Base-by-base conservation (phyloP, 352 stramenopile species). In the Globisporangium barbulae region DNA sequence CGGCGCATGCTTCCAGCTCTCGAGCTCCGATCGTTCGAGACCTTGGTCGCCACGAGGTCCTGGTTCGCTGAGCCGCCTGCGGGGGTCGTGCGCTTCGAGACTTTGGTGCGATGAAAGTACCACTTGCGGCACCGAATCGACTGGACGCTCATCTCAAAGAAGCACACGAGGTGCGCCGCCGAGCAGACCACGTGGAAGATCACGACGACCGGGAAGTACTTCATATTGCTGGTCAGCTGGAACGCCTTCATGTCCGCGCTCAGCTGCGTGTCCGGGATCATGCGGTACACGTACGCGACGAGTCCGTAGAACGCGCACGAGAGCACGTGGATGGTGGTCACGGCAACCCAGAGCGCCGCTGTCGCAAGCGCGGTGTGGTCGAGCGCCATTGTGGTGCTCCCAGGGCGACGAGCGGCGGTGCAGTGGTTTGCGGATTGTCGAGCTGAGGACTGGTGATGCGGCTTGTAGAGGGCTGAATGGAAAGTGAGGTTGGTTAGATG, bases 171-270 rank as follows among this genome's bases (percentile, higher is more conserved):
- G 50, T 77, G 71, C 1, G 64, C 8, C 0, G 53, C 21, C 1
- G 59, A 53, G n/a, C 37, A 67, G 17, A 64, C n/a, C 13, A 44
- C 48, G 44, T 75, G 61, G 22, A 65, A 67, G 3, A 28, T 42
- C 0, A 48, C 61, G 12, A 68, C 63, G n/a, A 59, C 17, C 2
- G 64, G 54, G 15, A 66, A 74, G 61, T 69, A 58, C 5, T n/a
- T 63, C 47, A 61, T 61, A 37, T 65, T 33, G 53, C 72, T 69
- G 12, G 54, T 64, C 6, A 77, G 50, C 21, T 64, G 8, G 22
- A 44, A 53, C 22, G 49, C 48, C 10, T 15, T n/a, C 33, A 65
- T 25, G 22, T 58, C 19, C 1, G 39, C 42, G 19, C 39, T 52
- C 35, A 65, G 8, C 4, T 53, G 2, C 5, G 35, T 65, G 12